Conservation (phyloP, 2,329 filamentous ascomycete genomes). For the Orbilia javanica region DNA sequence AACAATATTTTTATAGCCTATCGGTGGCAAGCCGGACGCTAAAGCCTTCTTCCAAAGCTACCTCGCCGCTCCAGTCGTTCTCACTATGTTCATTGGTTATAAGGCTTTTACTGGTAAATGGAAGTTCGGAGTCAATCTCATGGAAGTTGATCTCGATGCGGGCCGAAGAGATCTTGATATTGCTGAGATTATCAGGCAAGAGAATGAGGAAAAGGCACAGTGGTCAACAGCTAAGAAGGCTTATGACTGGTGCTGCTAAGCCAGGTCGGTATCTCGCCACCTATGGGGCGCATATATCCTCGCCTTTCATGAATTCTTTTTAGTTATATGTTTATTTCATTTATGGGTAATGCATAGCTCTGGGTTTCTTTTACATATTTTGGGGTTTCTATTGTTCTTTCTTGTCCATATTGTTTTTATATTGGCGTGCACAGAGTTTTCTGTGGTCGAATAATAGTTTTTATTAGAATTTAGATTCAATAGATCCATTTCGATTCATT, state of each 20-base stretch:
- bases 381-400: background rate
- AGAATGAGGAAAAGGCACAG: slow-evolving; percentile 54
- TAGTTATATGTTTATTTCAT: slow-evolving; percentile 17
- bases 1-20: slow-evolving; percentile 39
- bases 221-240: slow-evolving; percentile 42
- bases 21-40: slow-evolving; percentile 61
- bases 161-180: slow-evolving; percentile 67
- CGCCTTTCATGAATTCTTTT: background rate
- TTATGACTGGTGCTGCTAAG: slow-evolving; percentile 55
- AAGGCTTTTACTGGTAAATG: slow-evolving; percentile 75
- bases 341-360: background rate
- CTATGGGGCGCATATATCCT: background rate
- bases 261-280: background rate
- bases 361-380: slow-evolving; percentile 13
- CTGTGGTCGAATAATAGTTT: slow-evolving; percentile 23
- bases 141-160: slow-evolving; percentile 76
- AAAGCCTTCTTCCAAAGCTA: slow-evolving; percentile 71
- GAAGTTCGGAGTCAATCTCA: slow-evolving; percentile 69
- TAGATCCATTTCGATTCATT: background rate
- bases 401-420: background rate
- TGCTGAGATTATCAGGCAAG: slow-evolving; percentile 41
- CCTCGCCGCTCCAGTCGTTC: slow-evolving; percentile 71
- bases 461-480: slow-evolving; percentile 23
- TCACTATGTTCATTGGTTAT: slow-evolving; percentile 71
- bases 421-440: slow-evolving; percentile 20